phyloP scores from a whole-genome alignment of 208 protist species.

The Phytomonas francai region DNA sequence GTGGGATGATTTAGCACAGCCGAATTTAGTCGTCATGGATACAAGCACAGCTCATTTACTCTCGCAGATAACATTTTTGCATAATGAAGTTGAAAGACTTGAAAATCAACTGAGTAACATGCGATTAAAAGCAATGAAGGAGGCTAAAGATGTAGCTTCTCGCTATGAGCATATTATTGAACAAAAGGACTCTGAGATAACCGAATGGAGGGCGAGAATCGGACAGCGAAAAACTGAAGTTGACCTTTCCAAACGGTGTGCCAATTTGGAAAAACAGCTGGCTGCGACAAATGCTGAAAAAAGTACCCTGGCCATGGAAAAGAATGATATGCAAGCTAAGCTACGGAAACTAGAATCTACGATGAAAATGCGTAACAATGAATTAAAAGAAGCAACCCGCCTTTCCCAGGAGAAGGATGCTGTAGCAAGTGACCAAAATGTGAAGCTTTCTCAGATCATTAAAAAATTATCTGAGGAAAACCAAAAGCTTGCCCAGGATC shows the following conservation, averaged over 20 bases:
- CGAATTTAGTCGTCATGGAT: slow-evolving; percentile 3
- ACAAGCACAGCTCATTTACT: slow-evolving; percentile 43
- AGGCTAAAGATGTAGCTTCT: slow-evolving; percentile 17
- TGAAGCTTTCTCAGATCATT: background rate
- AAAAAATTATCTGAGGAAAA: slow-evolving; percentile 15
- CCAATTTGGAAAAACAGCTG: slow-evolving; percentile 64
- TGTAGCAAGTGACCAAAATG: background rate
- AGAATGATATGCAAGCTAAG: slow-evolving; percentile 37
- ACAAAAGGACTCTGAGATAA: slow-evolving; percentile 41
- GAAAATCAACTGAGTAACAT: slow-evolving; percentile 30
- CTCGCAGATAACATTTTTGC: slow-evolving; percentile 70
- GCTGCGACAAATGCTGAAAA: slow-evolving; percentile 56
- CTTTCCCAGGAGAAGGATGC: slow-evolving; percentile 6
- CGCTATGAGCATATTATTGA: slow-evolving; percentile 45
- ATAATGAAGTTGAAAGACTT: slow-evolving; percentile 73
- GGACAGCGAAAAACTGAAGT: slow-evolving; percentile 19
- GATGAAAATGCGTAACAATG: slow-evolving; percentile 33
- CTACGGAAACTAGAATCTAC: slow-evolving; percentile 43
- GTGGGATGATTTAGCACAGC: background rate
- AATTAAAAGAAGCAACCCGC: slow-evolving; percentile 23
- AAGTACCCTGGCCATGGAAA: slow-evolving; percentile 45
- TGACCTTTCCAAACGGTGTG: slow-evolving; percentile 41
- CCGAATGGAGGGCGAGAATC: slow-evolving; percentile 15
- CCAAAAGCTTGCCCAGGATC: slow-evolving; percentile 1
- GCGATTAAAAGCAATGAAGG: slow-evolving; percentile 22